phyloP scores from a whole-genome alignment of 2,329 filamentous ascomycete genomes.

The Fusarium buxicola region DNA sequence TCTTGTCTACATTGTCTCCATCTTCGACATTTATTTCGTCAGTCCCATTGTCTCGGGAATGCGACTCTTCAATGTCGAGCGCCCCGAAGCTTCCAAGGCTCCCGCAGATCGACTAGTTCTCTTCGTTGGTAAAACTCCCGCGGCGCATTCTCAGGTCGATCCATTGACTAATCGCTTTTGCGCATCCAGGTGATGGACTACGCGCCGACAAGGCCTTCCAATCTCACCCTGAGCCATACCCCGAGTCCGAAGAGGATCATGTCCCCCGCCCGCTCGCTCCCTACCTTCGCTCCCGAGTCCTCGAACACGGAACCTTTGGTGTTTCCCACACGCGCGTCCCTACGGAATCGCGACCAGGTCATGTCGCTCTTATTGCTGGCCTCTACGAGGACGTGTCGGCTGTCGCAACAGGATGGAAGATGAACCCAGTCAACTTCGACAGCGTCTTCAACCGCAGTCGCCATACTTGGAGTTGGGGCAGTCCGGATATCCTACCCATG shows the following conservation, averaged over 20 bases:
- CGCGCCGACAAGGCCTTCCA: constrained; percentile 99
- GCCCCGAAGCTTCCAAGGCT: constrained; percentile 68
- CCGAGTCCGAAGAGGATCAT: constrained; percentile 72
- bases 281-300: constrained; percentile 88
- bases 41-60: constrained; percentile 97
- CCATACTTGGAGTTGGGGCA: constrained; percentile 99
- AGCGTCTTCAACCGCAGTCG: constrained; percentile 97
- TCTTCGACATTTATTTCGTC: constrained; percentile 99
- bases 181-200: constrained; percentile 79
- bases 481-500: constrained; percentile 97
- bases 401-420: constrained; percentile 97
- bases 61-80: constrained; percentile 80
- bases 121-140: constrained; percentile 78
- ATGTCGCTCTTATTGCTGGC: constrained; percentile 96
- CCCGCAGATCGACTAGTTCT: constrained; percentile 92
- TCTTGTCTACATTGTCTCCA: constrained; percentile 91
- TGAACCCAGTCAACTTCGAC: constrained; percentile 98
- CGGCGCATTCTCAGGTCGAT: not conserved
- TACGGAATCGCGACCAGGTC: constrained; percentile 94
- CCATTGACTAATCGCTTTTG: constrained; percentile 17
- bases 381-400: constrained; percentile 98
- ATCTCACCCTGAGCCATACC: constrained; percentile 87
- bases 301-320: constrained; percentile 93
- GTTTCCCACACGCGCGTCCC: constrained; percentile 97
- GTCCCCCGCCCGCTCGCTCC: constrained; percentile 85